Percentiles rank a stretch among this genome's conserved stretches.
Evolutionary conservation across 345 rosid species (phyloP).

Genomic region (Durio zibethinus): DNA sequence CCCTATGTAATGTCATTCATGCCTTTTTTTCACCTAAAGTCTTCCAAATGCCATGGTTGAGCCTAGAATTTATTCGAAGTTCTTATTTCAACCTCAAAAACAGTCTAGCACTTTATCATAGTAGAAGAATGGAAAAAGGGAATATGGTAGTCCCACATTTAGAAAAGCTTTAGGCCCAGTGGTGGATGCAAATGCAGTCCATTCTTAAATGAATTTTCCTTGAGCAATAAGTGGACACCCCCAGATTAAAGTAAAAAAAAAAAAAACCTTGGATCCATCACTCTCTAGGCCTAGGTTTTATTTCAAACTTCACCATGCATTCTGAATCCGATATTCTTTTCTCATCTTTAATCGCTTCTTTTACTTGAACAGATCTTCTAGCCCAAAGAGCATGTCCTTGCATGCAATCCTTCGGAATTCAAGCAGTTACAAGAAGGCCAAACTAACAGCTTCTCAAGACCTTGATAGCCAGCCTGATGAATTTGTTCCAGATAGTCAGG

Average conservation of each 20-base stretch:
- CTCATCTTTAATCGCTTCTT: too few species aligned
- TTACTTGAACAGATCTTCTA: constrained; percentile 36
- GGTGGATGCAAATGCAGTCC: too few species aligned
- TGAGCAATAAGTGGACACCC: too few species aligned
- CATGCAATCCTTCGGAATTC: constrained; percentile 45
- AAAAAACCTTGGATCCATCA: too few species aligned
- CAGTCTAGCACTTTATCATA: neutral
- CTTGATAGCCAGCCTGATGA: constrained; percentile 43
- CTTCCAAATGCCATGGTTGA: neutral
- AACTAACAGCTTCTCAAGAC: constrained; percentile 46
- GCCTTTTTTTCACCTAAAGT: neutral
- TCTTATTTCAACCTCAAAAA: neutral
- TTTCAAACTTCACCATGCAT: too few species aligned
- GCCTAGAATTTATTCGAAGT: neutral
- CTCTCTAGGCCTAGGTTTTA: too few species aligned
- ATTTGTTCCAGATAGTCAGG: constrained; percentile 49
- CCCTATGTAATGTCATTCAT: neutral
- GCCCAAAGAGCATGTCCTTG: constrained; percentile 28
- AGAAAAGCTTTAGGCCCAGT: neutral
- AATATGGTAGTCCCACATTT: neutral
- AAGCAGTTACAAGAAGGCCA: constrained; percentile 53
- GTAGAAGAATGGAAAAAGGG: too few species aligned
- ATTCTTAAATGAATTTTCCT: neutral
- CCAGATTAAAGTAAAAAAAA: too few species aligned
- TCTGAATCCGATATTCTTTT: too few species aligned